Conservation (phyloP, 169 alveolate genomes). For the Plasmodium yoelii region DNA sequence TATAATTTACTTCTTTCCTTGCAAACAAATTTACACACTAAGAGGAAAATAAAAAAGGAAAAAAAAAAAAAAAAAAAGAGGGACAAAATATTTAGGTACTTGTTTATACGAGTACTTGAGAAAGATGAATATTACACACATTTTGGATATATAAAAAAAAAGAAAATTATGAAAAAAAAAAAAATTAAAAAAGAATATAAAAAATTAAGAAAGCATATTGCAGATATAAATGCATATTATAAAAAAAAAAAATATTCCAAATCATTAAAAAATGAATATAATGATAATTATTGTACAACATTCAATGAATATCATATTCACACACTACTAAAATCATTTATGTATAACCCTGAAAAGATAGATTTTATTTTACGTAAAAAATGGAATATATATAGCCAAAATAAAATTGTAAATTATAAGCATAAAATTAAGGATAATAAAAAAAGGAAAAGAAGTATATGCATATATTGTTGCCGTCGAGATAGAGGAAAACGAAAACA, state of each 20-base stretch:
- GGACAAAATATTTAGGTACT: neutral
- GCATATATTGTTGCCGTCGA: neutral
- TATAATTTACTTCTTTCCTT: slow-evolving; percentile 33
- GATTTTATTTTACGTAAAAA: slow-evolving; percentile 10
- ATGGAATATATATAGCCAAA: neutral
- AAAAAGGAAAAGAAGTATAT: neutral
- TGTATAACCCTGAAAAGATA: neutral
- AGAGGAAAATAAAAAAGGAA: neutral
- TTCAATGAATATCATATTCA: neutral
- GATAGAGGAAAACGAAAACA: neutral
- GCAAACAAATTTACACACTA: neutral
- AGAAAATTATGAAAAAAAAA: slow-evolving; percentile 8
- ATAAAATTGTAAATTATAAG: neutral
- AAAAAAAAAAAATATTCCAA: slow-evolving; percentile 1
- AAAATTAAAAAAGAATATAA: slow-evolving; percentile 12
- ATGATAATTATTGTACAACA: neutral
- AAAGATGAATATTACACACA: slow-evolving; percentile 22
- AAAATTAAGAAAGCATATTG: slow-evolving; percentile 39
- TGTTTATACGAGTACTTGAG: neutral
- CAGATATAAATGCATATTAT: slow-evolving; percentile 9
- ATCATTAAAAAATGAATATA: neutral
- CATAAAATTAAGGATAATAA: neutral
- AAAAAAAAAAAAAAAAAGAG: neutral
- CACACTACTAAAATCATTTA: neutral
- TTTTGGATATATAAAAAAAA: slow-evolving; percentile 24